Base-by-base conservation (phyloP, 306 rosid species). In the Clitoria ternatea region DNA sequence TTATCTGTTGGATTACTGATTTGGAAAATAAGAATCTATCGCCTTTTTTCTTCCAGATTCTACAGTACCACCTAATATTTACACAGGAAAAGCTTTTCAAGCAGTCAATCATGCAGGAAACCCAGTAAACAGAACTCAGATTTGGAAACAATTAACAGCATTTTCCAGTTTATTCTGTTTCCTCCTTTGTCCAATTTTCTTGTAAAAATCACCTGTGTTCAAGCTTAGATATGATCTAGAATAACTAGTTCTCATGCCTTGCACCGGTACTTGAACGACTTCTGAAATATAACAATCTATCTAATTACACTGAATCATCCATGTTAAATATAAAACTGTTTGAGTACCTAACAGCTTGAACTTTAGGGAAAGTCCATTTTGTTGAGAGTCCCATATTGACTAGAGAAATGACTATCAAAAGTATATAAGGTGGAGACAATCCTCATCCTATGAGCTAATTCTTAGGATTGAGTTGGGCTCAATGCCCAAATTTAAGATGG, bases 121-220 rank as follows among this genome's bases (percentile, higher is more conserved):
- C 45, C 29, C 53, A 42, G 67, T 72, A 47, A 32, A 44, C 36
- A 30, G 56, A 45, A 52, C 33, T 75, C 75, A 39, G 17, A 66
- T 66, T 57, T 59, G 61, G 66, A 72, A 61, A 48, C 47, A 65
- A 48, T 13, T 42, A 40, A 15, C 43, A 49, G 15, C 26, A 47
- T 42, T n/a, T 49, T 49, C 20, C 40, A 57, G 43, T 26, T 19
- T 42, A 9, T 43, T 50, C 49, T 61, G 15, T 66, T 44, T 81
- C 32, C 20, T 44, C 45, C 44, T 56, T 22, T 55, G 19, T 35
- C 32, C 33, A 8, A 18, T 65, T 50, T 22, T 55, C 66, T 42
- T 55, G 23, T 40, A 39, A 10, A 57, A 36, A 54, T 52, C 61
- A 55, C 52, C 64, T 9, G 29, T 23, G 24, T 30, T 64, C 20